Evolutionary conservation across 2,329 filamentous ascomycete species (phyloP).

Genomic region (Ophiostoma angusticollis): DNA sequence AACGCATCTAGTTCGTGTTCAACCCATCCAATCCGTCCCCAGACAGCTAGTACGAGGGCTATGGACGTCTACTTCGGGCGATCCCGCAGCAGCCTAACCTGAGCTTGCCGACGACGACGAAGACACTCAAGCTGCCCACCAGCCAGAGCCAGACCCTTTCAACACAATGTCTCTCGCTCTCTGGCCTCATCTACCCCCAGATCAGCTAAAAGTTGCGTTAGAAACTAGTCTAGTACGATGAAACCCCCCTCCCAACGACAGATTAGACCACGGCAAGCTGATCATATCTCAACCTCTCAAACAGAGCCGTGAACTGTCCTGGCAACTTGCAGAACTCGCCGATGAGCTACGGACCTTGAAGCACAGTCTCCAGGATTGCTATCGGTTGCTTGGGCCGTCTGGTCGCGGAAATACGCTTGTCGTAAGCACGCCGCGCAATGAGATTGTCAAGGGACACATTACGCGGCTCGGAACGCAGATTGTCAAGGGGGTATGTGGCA

Average conservation of each 20-base stretch:
- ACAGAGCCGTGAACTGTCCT: constrained; percentile 41
- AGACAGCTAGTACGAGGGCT: no score
- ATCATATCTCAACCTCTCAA: constrained; percentile 20
- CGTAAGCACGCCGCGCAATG: constrained; percentile 73
- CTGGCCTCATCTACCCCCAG: constrained; percentile 41
- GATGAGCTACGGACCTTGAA: constrained; percentile 37
- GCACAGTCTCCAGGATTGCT: constrained; percentile 74
- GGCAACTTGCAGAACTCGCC: constrained; percentile 40
- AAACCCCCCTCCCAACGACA: no score
- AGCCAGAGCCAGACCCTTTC: not conserved
- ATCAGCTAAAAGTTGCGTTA: constrained; percentile 36
- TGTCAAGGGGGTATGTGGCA: constrained; percentile 75
- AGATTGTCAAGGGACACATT: constrained; percentile 83
- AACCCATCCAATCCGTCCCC: no score
- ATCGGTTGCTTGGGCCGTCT: constrained; percentile 68
- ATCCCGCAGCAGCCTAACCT: no score
- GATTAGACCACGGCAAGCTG: no score
- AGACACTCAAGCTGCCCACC: not conserved
- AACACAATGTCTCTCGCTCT: constrained; percentile 42
- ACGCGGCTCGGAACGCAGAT: constrained; percentile 84
- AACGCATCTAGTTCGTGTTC: no score
- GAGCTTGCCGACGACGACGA: no score
- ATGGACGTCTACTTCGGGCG: no score
- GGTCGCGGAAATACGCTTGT: constrained; percentile 83
- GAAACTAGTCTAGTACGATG: constrained; percentile 38